Percentiles rank a stretch among this genome's conserved stretches.
phyloP scores from a whole-genome alignment of 257 asterid genomes.

The Ajuga chamaepitys region DNA sequence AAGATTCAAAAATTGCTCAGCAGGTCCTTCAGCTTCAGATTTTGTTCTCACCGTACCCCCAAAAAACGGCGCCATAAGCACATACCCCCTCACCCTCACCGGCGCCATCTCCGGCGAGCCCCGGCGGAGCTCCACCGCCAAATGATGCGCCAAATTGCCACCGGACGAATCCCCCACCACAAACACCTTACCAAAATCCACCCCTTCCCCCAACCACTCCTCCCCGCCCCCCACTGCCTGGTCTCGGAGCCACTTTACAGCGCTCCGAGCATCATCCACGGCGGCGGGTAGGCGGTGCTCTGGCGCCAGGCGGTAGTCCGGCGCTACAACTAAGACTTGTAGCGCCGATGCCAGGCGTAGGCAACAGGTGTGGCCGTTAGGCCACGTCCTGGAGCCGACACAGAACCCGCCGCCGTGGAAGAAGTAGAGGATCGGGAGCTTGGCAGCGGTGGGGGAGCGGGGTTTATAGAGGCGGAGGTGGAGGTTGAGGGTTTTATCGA shows the following conservation, averaged over 20 bases:
- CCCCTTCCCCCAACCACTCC: conserved; percentile 30
- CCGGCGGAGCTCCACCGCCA: conserved; percentile 59
- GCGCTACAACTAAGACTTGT: conserved; percentile 47
- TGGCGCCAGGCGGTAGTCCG: conserved; percentile 75
- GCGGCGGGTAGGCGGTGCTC: conserved; percentile 78
- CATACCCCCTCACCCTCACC: conserved; percentile 64
- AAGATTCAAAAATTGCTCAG: conserved; percentile 41
- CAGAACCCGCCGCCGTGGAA: conserved; percentile 84
- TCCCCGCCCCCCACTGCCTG: conserved; percentile 34
- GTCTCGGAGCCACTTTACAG: conserved; percentile 52
- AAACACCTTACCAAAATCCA: conserved; percentile 52
- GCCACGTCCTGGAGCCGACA: conserved; percentile 69
- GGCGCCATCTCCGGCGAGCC: conserved; percentile 55
- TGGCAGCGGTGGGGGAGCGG: background rate
- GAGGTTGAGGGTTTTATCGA: conserved; percentile 29
- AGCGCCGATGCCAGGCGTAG: conserved; percentile 59
- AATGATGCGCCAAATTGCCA: conserved; percentile 83
- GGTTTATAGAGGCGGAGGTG: conserved; percentile 70
- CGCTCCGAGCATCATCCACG: conserved; percentile 30
- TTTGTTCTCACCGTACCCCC: conserved; percentile 68
- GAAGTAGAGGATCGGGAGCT: conserved; percentile 47
- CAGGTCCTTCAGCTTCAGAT: conserved; percentile 63
- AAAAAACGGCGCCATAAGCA: conserved; percentile 80
- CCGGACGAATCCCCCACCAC: conserved; percentile 84
- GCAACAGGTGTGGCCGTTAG: conserved; percentile 61